These are phyloP conservation scores for Alternaria sp. DNA, from an alignment of 2,329 filamentous ascomycete genomes.

Conservation along the genomic window DNA sequence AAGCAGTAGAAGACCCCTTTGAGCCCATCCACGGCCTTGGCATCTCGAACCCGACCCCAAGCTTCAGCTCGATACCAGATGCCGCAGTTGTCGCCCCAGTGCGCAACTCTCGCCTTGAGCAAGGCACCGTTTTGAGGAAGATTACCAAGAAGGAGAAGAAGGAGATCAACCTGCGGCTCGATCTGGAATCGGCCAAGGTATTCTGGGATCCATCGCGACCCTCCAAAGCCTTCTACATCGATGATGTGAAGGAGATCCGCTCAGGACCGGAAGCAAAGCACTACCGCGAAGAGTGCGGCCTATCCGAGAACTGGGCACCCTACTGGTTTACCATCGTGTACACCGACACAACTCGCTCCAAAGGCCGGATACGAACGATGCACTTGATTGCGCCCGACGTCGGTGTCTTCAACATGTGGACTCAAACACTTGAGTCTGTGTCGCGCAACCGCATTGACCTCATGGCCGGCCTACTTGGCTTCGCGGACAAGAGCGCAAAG, in stretches of 20 bases:
- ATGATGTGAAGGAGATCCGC: constrained; percentile 92
- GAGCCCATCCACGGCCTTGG: constrained; percentile 54
- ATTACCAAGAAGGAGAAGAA: constrained; percentile 84
- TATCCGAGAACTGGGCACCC: constrained; percentile 72
- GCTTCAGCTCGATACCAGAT: constrained; percentile 52
- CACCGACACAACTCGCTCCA: constrained; percentile 77
- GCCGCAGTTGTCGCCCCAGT: constrained; percentile 69
- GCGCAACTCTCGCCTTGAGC: constrained; percentile 77
- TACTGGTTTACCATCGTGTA: constrained; percentile 94
- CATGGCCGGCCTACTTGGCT: constrained; percentile 86
- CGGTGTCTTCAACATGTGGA: constrained; percentile 80
- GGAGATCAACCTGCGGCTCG: constrained; percentile 78
- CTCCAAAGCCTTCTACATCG: constrained; percentile 88
- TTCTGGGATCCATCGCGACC: constrained; percentile 84
- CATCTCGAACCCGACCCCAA: constrained; percentile 45
- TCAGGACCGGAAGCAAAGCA: constrained; percentile 85
- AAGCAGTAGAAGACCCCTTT: constrained; percentile 58
- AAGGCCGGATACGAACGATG: constrained; percentile 79
- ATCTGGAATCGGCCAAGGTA: constrained; percentile 85
- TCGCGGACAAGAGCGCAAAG: constrained; percentile 77
- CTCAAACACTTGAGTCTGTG: constrained; percentile 81
- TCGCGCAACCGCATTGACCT: constrained; percentile 86
- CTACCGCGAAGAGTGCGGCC: constrained; percentile 83
- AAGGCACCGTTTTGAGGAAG: constrained; percentile 81
- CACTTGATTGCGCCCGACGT: constrained; percentile 84